Base-by-base conservation (phyloP, 805 yeast species). In the Candida ponderosae region DNA sequence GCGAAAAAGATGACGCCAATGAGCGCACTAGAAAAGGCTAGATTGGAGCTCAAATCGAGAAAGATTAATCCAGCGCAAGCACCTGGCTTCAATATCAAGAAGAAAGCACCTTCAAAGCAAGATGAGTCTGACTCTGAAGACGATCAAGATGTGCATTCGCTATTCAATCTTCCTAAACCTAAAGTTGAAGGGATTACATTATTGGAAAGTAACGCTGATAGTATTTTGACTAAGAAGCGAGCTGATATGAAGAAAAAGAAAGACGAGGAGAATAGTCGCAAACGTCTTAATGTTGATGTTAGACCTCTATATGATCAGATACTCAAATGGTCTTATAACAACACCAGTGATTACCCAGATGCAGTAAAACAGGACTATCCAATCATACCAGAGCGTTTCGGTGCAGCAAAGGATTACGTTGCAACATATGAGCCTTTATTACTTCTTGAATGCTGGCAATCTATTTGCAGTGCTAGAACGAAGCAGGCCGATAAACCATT, bases 401-500 rank as follows among this genome's bases (percentile, higher is more conserved):
- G 50, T 0, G 62, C 72, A 35, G 76, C 78, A 5, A 64, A 62
- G n/a, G 87, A 82, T 3, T 93, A 94, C 51, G 73, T 72, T 34
- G 63, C 66, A 27, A 68, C 74, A 1, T 81, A 86, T 57, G 84
- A 80, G 46, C 98, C 98, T 0, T 65, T 93, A 31, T 62, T 93
- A 32, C 61, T 89, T 54, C 60, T 90, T 30, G 99, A 93, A 60
- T 84, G 95, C 44, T 94, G 97, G 97, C 95, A 89, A 51, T 82
- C 86, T 0, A 73, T 93, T 20, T 81, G 78, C 45, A 70, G 85
- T 5, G 77, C 93, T 0, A 78, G 82, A 43, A 76, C 75, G 35
- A 75, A 83, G 15, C 62, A 64, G 14, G 72, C 72, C 9, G 51
- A 53, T 27, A 59, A 49, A 5, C 88, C 95, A 1, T 81, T 89